phyloP scores from a whole-genome alignment of 2,329 filamentous ascomycete species.

The Aspergillus sp. region DNA sequence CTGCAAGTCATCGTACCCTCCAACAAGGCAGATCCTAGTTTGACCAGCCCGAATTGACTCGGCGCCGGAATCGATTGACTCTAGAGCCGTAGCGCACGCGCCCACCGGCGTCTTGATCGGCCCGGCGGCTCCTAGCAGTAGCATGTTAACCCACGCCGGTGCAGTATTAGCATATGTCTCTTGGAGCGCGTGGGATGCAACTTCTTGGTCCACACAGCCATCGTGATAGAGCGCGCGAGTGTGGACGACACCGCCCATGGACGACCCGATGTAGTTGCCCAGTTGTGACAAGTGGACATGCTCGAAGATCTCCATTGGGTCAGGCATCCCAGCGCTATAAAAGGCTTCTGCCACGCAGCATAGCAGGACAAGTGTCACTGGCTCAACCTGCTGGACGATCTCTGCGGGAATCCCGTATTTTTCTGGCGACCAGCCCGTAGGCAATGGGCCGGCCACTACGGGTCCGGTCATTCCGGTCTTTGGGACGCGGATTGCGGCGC shows the following conservation, averaged over 20 bases:
- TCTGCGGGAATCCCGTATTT: conserved; percentile 94
- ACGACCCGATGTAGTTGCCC: conserved; percentile 95
- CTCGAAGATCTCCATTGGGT: conserved; percentile 99
- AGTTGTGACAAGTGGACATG: conserved; percentile 97
- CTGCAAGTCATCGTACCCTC: conserved; percentile 98
- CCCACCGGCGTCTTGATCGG: conserved; percentile 98
- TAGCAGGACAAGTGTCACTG: conserved; percentile 87
- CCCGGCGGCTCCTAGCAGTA: conserved; percentile 90
- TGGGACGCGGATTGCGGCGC: conserved; percentile 86
- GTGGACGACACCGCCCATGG: conserved; percentile 89
- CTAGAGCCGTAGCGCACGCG: conserved; percentile 92
- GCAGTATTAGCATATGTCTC: conserved; percentile 99
- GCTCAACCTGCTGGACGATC: conserved; percentile 95
- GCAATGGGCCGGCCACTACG: conserved; percentile 92
- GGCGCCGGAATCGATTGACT: conserved; percentile 95
- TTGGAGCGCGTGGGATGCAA: conserved; percentile 97
- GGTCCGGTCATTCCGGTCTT: conserved; percentile 97
- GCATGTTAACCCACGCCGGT: conserved; percentile 99
- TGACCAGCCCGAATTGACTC: conserved; percentile 98
- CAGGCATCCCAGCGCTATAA: conserved; percentile 86
- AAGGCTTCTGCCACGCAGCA: conserved; percentile 89
- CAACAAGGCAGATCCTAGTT: conserved; percentile 91
- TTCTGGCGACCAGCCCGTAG: conserved; percentile 94
- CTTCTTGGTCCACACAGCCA: conserved; percentile 88
- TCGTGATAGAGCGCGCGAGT: conserved; percentile 97